Percentiles rank a stretch among this genome's conserved stretches.
Evolutionary conservation across 805 yeast species (phyloP).

Genomic region (Metschnikowia cubensis): DNA sequence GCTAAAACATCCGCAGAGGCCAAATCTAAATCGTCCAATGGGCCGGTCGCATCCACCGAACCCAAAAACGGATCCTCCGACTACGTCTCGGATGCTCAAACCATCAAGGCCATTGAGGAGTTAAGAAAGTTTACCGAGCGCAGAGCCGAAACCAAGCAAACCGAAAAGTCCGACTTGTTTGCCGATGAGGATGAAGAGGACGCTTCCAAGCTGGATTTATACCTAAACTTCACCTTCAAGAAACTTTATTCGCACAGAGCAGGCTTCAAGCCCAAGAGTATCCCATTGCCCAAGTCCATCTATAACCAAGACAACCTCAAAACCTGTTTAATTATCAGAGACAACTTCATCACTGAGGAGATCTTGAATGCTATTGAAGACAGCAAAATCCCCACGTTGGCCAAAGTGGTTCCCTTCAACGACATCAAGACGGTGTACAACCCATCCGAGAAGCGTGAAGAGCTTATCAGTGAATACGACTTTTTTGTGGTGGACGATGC

Average conservation of each 20-base stretch:
- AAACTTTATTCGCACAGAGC: constrained; percentile 59
- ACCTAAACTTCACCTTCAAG: constrained; percentile 61
- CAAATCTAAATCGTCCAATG: neutral
- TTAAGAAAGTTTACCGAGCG: constrained; percentile 55
- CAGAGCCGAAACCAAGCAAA: constrained; percentile 27
- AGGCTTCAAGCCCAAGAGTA: constrained; percentile 52
- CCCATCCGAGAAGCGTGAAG: constrained; percentile 84
- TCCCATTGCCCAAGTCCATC: constrained; percentile 46
- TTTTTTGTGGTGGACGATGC: constrained; percentile 83
- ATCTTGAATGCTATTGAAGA: constrained; percentile 45
- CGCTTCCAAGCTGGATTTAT: constrained; percentile 56
- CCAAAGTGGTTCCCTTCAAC: constrained; percentile 61
- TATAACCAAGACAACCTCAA: constrained; percentile 40
- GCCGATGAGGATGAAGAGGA: constrained; percentile 30
- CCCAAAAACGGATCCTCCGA: constrained; percentile 9
- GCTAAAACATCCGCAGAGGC: neutral
- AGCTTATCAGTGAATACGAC: constrained; percentile 63
- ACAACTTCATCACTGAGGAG: constrained; percentile 45
- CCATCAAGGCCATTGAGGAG: constrained; percentile 55
- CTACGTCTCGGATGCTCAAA: constrained; percentile 15
- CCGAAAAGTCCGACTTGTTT: constrained; percentile 46
- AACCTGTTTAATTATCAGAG: constrained; percentile 68
- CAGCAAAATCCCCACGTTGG: constrained; percentile 42
- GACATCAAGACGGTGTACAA: constrained; percentile 82
- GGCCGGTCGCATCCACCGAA: neutral